These are phyloP conservation scores for Pseudogymnoascus destructans DNA, from an alignment of 2,329 filamentous ascomycete species.

Conservation along the genomic window DNA sequence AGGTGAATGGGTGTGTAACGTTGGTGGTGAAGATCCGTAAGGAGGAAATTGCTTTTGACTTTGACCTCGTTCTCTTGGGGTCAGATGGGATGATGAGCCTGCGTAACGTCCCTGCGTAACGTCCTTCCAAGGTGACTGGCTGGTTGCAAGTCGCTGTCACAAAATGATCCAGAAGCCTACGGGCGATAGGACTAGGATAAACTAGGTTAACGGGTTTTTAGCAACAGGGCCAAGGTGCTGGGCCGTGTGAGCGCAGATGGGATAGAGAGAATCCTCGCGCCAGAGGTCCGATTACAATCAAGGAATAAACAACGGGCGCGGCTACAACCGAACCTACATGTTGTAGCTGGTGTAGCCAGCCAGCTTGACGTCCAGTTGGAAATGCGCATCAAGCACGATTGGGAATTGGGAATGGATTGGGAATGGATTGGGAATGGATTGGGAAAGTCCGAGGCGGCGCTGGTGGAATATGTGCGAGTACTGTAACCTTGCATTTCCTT, in stretches of 20 bases:
- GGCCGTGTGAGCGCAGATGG: not conserved
- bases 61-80: not conserved
- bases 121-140: not conserved
- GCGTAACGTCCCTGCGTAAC: conserved; percentile 1
- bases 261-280: not conserved
- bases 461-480: not conserved
- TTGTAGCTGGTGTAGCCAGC: not conserved
- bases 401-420: not conserved
- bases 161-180: not conserved
- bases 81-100: not conserved
- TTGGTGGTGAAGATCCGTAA: conserved; percentile 1
- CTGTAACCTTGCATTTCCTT: conserved; percentile 5
- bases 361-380: conserved; percentile 2
- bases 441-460: not conserved
- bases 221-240: not conserved
- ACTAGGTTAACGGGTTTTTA: not conserved
- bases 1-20: not conserved
- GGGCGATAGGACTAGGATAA: not conserved
- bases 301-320: not conserved
- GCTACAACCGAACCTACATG: not conserved
- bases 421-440: not conserved
- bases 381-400: conserved; percentile 1
- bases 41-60: conserved; percentile 8
- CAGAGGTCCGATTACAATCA: not conserved
- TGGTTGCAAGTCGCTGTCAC: conserved; percentile 2